Evolutionary conservation across 257 asterid genomes (phyloP), one percentile per base, ranked within the genome.

Genomic region (Solanum peruvianum): DNA sequence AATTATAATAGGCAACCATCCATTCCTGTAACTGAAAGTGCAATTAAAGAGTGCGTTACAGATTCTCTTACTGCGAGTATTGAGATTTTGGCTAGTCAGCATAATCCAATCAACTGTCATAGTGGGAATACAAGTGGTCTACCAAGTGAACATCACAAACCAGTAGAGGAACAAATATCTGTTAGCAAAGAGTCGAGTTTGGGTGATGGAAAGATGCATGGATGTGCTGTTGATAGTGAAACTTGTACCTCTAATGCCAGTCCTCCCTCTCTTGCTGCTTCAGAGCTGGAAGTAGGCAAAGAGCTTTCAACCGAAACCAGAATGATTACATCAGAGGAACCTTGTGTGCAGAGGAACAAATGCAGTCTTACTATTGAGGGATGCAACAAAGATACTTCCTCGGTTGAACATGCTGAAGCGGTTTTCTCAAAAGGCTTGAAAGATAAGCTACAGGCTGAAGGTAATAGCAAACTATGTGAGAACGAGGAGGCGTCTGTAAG

Each of bases 301-400:
- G 94, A 91, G 87, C 91, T 84, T 90, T 92, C 90, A 77, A 92
- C 44, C 86, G 93, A 89, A 87, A 88, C 90, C 58, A 69, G 85
- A 31, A 33, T 86, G 60, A 69, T 82, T 82, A 52, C 81, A 67
- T 42, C 75, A 13, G 88, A 84, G 67, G 90, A 90, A 84, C 84
- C 89, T 87, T 86, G 91, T 29, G 73, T 66, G 76, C 86, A 78
- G 58, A 18, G 45, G 76, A 42, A 73, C 29, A 41, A 52, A 75
- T 62, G 49, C 66, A 23, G 78, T 82, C 86, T 82, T 71, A 29
- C 23, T 27, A 21, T 21, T 67, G 87, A 85, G 49, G 81, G 31
- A 41, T 85, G 82, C 91, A 84, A 87, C 23, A 90, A 90, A 80
- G 91, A 87, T 89, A 76, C 80, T 47, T 77, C 78, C 82, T 87